Evolutionary conservation across 352 stramenopile species (phyloP).

Genomic region (Globisporangium canariense): DNA sequence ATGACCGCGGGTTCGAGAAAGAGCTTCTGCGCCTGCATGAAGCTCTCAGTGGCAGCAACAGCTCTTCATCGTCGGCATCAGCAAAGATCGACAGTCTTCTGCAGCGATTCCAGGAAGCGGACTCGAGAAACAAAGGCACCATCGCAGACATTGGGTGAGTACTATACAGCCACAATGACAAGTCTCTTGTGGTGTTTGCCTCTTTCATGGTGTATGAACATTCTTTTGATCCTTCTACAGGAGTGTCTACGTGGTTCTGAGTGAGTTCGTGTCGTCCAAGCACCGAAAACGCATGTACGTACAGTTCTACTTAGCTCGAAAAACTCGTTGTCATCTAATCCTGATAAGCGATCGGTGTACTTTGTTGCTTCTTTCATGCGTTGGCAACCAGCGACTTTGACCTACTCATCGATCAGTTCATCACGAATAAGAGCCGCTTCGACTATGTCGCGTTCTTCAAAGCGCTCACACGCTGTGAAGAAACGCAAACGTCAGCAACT

Average conservation of each 20-base stretch:
- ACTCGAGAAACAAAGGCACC: constrained; percentile 10
- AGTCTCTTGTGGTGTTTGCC: background rate
- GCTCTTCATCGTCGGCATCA: background rate
- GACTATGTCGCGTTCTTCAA: constrained; percentile 32
- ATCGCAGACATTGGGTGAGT: constrained; percentile 7
- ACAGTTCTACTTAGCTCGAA: background rate
- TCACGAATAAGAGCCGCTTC: constrained; percentile 13
- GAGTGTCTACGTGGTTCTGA: background rate
- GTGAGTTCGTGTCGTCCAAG: constrained; percentile 1
- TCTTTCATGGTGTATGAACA: background rate
- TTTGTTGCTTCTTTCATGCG: background rate
- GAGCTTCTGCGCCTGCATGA: background rate
- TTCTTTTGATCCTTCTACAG: background rate
- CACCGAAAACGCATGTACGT: constrained; percentile 4
- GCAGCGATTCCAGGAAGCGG: constrained; percentile 19
- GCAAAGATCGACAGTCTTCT: background rate
- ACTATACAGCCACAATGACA: background rate
- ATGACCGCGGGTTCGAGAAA: background rate
- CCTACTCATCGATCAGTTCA: constrained; percentile 7
- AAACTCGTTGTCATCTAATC: background rate
- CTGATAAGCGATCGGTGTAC: background rate
- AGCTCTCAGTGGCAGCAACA: background rate
- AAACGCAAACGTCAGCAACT: background rate
- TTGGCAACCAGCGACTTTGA: constrained; percentile 3
- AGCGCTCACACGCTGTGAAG: constrained; percentile 10